A percentile compares a stretch with the other conserved stretches of the same genome.
Evolutionary conservation across 805 yeast species (phyloP).

Genomic region (Candida piceae): DNA sequence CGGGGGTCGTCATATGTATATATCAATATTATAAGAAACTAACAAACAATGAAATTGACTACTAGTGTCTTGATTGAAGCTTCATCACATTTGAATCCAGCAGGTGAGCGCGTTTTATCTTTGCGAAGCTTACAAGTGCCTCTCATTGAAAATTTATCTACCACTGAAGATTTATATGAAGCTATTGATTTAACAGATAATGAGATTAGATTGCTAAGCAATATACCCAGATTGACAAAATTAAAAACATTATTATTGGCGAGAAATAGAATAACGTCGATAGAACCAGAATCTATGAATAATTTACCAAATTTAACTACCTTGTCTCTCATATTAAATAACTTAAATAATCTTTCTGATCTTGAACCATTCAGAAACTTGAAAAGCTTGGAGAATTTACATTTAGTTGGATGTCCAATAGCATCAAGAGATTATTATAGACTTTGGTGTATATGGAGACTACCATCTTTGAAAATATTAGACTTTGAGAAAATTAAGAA

Average conservation of each 20-base stretch:
- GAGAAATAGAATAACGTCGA: constrained; percentile 49
- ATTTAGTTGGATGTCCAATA: constrained; percentile 57
- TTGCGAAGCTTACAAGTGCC: constrained; percentile 38
- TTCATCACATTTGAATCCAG: constrained; percentile 45
- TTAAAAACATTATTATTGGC: constrained; percentile 54
- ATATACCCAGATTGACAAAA: constrained; percentile 40
- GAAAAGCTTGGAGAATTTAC: constrained; percentile 40
- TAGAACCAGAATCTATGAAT: constrained; percentile 33
- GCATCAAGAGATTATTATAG: constrained; percentile 49
- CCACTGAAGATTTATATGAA: constrained; percentile 38
- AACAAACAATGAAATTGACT: constrained; percentile 51
- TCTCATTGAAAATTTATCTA: constrained; percentile 39
- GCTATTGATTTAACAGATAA: constrained; percentile 75
- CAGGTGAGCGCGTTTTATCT: constrained; percentile 37
- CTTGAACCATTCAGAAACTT: constrained; percentile 34
- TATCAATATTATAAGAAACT: too few relatives aligned
- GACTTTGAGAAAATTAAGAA: constrained; percentile 64
- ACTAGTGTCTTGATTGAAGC: constrained; percentile 45
- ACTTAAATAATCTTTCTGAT: constrained; percentile 38
- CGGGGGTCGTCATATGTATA: too few relatives aligned
- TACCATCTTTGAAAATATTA: constrained; percentile 59
- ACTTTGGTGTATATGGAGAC: constrained; percentile 48
- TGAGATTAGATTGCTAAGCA: constrained; percentile 50
- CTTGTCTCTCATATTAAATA: constrained; percentile 49
- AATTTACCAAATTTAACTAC: constrained; percentile 43